Conservation (phyloP, 2,329 filamentous ascomycete genomes). For the Talaromyces islandicus region DNA sequence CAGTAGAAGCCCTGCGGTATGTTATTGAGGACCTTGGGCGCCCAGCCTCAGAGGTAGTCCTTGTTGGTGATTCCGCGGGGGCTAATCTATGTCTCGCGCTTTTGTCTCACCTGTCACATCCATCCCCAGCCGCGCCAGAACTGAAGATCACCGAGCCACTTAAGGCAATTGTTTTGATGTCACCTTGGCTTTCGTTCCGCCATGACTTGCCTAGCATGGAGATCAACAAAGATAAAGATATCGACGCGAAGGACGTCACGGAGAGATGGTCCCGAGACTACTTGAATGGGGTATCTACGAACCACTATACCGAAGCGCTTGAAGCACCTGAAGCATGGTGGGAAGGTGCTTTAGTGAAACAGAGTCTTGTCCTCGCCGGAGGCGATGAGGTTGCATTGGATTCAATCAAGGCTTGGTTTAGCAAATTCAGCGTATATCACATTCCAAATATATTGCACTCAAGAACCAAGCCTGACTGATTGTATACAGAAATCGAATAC, state of each 20-base stretch:
- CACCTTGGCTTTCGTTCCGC: neutral
- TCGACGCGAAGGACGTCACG: neutral
- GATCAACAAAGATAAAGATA: neutral
- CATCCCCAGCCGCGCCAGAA: neutral
- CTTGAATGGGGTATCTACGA: neutral
- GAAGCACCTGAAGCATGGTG: neutral
- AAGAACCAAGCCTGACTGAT: too few relatives aligned
- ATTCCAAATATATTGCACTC: too few relatives aligned
- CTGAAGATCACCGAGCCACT: neutral
- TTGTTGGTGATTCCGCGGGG: neutral
- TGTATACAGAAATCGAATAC: neutral
- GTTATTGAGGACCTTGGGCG: neutral
- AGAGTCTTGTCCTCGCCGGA: neutral
- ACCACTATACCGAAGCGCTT: neutral
- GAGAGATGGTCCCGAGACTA: neutral
- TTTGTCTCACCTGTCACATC: neutral
- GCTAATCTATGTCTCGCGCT: neutral
- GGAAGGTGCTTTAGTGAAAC: neutral
- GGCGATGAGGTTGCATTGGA: neutral
- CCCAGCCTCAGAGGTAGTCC: neutral
- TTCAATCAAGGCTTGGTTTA: neutral
- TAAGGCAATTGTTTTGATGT: neutral
- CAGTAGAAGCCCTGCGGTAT: neutral
- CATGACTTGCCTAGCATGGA: neutral
- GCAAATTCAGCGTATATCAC: neutral